Base-by-base conservation (phyloP, 768 basidiomycete genomes). In the Naganishia vaughanmartiniae region DNA sequence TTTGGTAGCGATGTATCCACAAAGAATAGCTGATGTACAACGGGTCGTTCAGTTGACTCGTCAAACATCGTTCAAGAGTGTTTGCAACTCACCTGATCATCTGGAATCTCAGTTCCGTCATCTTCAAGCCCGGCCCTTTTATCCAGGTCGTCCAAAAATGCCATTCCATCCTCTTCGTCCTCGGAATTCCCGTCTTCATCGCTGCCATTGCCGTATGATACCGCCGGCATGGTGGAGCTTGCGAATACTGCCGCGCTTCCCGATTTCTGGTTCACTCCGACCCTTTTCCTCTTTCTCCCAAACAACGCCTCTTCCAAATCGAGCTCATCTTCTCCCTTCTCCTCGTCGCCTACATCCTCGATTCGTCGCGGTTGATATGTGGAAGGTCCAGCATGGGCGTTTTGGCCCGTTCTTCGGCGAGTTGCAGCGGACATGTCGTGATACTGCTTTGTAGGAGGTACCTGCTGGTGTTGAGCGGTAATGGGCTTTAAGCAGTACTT, bases 261-360 rank as follows among this genome's bases (percentile, higher is more conserved):
- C 19, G 48, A 5, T 36, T 51, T 34, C 36, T 15, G 17, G 0
- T 42, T 46, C 17, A n/a, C 56, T 31, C 53, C 36, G 6, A 60
- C 48, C n/a, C 66, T 31, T 53, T 72, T 72, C 7, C 71, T 57
- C 31, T 72, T 73, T n/a, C 69, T 71, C 0, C 80, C 80, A 70
- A 81, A 81, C 5, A 81, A 70, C 19, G 34, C 54, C 17, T 70
- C 74, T 70, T 81, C 80, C 1, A 81, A 60, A 15, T 80, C 77
- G n/a, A 81, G 72, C 69, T 81, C 80, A 60, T 81, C 80, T 19
- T 79, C 78, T 24, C 76, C 74, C 54, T 81, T 81, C 45, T 76
- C 75, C 4, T 26, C 28, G 34, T 69, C 57, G 45, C 51, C 57
- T 17, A 66, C 39, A 36, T 63, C 60, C 33, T 63, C 60, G 42